Evolutionary conservation across 768 basidiomycete genomes (phyloP).

Genomic region (Hericium erinaceus): DNA sequence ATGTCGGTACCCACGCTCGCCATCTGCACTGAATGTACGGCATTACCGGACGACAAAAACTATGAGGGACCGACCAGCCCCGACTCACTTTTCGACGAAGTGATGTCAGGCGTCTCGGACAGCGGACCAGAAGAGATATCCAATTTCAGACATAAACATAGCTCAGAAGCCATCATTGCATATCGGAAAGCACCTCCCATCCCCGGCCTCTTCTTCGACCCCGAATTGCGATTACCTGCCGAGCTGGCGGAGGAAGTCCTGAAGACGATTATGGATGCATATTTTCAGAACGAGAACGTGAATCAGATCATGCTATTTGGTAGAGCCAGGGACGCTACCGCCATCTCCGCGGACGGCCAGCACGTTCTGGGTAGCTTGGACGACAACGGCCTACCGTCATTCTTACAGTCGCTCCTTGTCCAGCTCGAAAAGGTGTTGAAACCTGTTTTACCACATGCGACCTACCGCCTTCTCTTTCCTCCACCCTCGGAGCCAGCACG

Average conservation of each 20-base stretch:
- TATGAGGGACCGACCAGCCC: constrained; percentile 14
- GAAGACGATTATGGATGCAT: constrained; percentile 44
- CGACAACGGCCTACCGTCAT: constrained; percentile 43
- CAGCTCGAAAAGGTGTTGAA: constrained; percentile 38
- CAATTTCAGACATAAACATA: background rate
- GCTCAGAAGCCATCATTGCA: constrained; percentile 7
- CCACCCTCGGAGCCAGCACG: constrained; percentile 22
- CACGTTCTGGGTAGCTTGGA: background rate
- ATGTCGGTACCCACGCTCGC: too few relatives aligned
- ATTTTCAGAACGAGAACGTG: constrained; percentile 38
- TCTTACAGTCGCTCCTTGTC: constrained; percentile 45
- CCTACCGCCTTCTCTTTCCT: constrained; percentile 56
- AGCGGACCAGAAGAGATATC: background rate
- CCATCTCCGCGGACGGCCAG: background rate
- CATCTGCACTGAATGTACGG: too few relatives aligned
- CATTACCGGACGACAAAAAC: too few relatives aligned
- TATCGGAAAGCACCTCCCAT: constrained; percentile 42
- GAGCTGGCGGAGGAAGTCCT: constrained; percentile 42
- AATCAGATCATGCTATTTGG: constrained; percentile 90
- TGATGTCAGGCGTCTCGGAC: background rate
- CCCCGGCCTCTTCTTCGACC: constrained; percentile 55
- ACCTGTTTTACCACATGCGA: constrained; percentile 37
- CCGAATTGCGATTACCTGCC: constrained; percentile 38
- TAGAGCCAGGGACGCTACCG: constrained; percentile 21
- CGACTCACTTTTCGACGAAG: constrained; percentile 47